Base-by-base conservation (phyloP, 1,139 yeast genomes). In the Pichia sp. region DNA sequence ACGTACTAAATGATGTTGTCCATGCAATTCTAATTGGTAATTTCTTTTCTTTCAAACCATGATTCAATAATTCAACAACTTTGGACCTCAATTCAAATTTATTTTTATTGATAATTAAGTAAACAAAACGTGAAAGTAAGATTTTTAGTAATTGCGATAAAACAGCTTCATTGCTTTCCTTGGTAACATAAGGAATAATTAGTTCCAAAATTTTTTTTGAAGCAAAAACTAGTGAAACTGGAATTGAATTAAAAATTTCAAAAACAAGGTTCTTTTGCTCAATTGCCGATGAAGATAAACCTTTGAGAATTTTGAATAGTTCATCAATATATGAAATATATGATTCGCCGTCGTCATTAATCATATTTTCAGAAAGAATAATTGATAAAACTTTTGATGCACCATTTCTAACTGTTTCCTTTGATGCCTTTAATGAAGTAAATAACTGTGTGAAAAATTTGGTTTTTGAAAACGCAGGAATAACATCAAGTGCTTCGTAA, bases 161-260 rank as follows among this genome's bases (percentile, higher is more conserved):
- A 0, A 88, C 81, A 1, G 60, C 44, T 64, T 93, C 98, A 60
- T 89, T 88, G 50, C 81, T 79, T 62, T 91, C 98, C 62, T 88
- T 90, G 1, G 77, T 60, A 10, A 85, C 73, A 19, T 81, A 69
- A 1, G 85, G 75, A 3, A 75, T 58, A 39, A 89, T 63, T 0
- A 70, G 73, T 2, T 70, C 62, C 1, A 80, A 67, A 14, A 84
- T 67, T 33, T 70, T 70, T 7, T 60, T 55, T 1, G 76, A 68
- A 16, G 69, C 65, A 3, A 58, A 47, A 11, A 58, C 61, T 36
- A 62, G 62, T 2, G 62, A 46, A 13, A 55, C 46, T n/a, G 73
- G 72, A 13, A 67, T 60, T 1, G 61, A 52, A 0, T 63, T 56
- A 18, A 85, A 60, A 25, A 77, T 69, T 18, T 64, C 62, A 2